A percentile compares a stretch with the other conserved stretches of the same genome.
Conservation (phyloP, 805 yeast species). For the Jamesozyma rosinii region DNA sequence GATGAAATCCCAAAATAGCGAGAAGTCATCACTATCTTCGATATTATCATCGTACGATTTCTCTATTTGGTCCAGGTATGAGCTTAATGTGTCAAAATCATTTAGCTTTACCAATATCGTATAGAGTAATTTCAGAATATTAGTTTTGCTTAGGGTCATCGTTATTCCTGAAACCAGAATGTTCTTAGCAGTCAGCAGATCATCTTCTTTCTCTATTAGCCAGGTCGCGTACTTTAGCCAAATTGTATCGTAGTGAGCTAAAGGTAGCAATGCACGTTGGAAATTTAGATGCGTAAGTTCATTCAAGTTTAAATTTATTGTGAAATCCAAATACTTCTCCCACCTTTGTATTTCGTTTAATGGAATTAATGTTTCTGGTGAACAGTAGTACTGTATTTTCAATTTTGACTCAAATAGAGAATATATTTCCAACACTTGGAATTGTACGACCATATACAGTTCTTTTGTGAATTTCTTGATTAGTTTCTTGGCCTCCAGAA, state of each 20-base stretch:
- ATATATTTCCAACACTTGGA: constrained; percentile 24
- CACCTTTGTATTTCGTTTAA: constrained; percentile 20
- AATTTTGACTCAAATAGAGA: constrained; percentile 27
- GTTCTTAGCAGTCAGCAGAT: constrained; percentile 19
- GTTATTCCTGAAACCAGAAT: constrained; percentile 17
- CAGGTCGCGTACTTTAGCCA: constrained; percentile 29
- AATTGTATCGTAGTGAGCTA: constrained; percentile 25
- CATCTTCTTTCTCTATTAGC: constrained; percentile 18
- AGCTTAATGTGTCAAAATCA: constrained; percentile 13
- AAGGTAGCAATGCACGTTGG: constrained; percentile 26
- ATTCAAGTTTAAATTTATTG: constrained; percentile 16
- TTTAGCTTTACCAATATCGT: constrained; percentile 14
- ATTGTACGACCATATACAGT: constrained; percentile 25
- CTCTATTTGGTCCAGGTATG: constrained; percentile 10
- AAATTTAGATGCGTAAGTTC: constrained; percentile 21
- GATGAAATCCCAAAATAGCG: constrained; percentile 27
- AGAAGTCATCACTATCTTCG: constrained; percentile 20
- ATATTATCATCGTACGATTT: constrained; percentile 12
- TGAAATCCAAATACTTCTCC: constrained; percentile 24
- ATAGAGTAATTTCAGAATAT: constrained; percentile 17
- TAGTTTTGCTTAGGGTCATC: constrained; percentile 17
- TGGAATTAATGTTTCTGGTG: constrained; percentile 21
- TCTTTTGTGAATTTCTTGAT: constrained; percentile 26
- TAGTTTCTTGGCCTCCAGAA: constrained; percentile 28
- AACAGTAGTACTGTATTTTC: constrained; percentile 20